Conservation (phyloP, 2,329 filamentous ascomycete species). For the Pezicula radicicola region DNA sequence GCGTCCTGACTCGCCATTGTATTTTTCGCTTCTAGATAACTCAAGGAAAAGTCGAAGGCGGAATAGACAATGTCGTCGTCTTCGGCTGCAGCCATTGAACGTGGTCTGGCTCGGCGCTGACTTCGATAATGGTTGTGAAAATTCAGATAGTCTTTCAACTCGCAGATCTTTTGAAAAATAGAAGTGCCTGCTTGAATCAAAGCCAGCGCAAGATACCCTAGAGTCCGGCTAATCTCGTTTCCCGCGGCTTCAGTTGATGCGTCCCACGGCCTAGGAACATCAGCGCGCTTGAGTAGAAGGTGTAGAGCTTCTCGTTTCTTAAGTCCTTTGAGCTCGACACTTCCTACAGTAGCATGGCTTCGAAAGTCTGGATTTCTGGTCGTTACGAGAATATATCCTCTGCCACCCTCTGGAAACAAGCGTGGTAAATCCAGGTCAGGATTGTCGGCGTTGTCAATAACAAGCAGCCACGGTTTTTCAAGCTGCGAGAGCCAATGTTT, state of each 20-base stretch:
- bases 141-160: constrained; percentile 6
- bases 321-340: constrained; percentile 19
- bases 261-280: constrained; percentile 3
- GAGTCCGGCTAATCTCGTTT: constrained; percentile 13
- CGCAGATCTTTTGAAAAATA: constrained; percentile 7
- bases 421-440: constrained; percentile 18
- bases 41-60: constrained; percentile 25
- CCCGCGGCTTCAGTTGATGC: constrained; percentile 5
- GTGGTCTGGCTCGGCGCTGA: constrained; percentile 5
- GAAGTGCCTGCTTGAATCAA: constrained; percentile 24
- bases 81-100: background rate
- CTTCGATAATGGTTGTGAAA: constrained; percentile 3
- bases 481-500: constrained; percentile 21
- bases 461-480: constrained; percentile 23
- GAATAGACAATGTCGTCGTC: constrained; percentile 18
- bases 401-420: constrained; percentile 24
- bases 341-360: constrained; percentile 22
- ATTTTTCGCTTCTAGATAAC: constrained; percentile 15
- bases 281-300: constrained; percentile 23
- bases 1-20: constrained; percentile 23
- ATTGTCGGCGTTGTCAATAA: constrained; percentile 38
- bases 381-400: constrained; percentile 33
- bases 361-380: constrained; percentile 29
- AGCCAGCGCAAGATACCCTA: constrained; percentile 26
- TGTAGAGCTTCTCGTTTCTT: constrained; percentile 21